Base-by-base conservation (phyloP, 2,329 filamentous ascomycete genomes). In the Beauveria medogensis region DNA sequence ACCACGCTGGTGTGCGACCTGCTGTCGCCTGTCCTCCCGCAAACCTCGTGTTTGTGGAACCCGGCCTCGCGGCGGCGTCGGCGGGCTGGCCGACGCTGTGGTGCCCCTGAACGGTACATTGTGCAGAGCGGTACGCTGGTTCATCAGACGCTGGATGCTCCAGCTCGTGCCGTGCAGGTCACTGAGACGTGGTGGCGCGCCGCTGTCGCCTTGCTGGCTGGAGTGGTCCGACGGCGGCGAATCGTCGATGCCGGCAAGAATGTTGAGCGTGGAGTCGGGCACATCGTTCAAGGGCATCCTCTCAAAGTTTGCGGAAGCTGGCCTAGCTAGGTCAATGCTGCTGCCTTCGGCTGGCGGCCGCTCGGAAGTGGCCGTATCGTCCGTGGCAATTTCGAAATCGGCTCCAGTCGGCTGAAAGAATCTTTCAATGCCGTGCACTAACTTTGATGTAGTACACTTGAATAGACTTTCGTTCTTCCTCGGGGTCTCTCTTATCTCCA, bases 341-440 rank as follows among this genome's bases (percentile, higher is more conserved):
- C 20, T 28, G 2, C 14, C n/a, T 28, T 26, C n/a, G 5, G 18
- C 5, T 22, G 37, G 44, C 18, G 8, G 43, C 14, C 28, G 24
- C 44, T 46, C 58, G 10, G 61, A 37, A 10, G 68, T 73, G 46
- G 71, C 71, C 18, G 73, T 74, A 41, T 72, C 66, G 64, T 75
- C 73, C 28, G 64, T 69, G 55, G 70, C 70, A 64, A 75, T 75
- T 20, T 71, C 63, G 47, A 75, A 72, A 20, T 67, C 65, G 37
- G 40, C 7, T 14, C 59, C 58, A 18, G 59, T 64, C 8, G 67
- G 64, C 28, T 63, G 67, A 43, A 75, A 71, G 63, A 73, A 75
- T 37, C 63, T 66, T 34, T 69, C 66, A 58, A 75, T 75, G 18
- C 60, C 60, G 4, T n/a, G 48, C 2, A 28, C 18, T 16, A 18